Base-by-base conservation (phyloP, 108 stramenopile genomes). In the Nannochloropsis oceanica region DNA sequence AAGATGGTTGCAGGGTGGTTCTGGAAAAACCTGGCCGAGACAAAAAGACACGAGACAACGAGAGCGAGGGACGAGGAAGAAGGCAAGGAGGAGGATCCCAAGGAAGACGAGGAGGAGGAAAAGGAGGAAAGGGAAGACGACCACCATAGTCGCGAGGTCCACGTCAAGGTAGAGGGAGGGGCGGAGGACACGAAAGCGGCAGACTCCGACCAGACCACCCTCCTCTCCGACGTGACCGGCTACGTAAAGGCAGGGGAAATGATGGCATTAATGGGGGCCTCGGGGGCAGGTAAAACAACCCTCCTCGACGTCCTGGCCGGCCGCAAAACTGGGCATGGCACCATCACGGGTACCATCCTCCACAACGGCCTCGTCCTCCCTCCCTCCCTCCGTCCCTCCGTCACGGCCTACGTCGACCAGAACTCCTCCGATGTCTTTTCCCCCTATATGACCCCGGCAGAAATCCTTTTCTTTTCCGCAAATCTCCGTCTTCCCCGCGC, bases 351-450 rank as follows among this genome's bases (percentile, higher is more conserved):
- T 24, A 93, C 95, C 46, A 90, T 96, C 42, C 87, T 85, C 26
- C 43, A 95, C 73, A 96, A 95, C 85, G 96, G 96, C 42, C 92
- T 92, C 83, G 90, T 91, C 42, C 59, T 73, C 59, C 59, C 59
- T n/a, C 59, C 59, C 59, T 18, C 59, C 59, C 59, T 73, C 59
- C 7, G 59, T n/a, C 59, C 59, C 59, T 18, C n/a, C 59, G 14
- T 89, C 81, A 93, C 93, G 14, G 97, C 94, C 18, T 97, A 96
- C 84, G 94, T 95, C 22, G 95, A 96, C 85, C 97, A 98, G 87
- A 93, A 94, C 8, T 73, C 59, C 8, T 73, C 59, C 84, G 96
- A 96, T 86, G 90, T 94, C 10, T 95, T 95, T 86, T 85, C 92
- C 79, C 93, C 95, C 22, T 90, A 92, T n/a, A 86, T 94, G 79